Evolutionary conservation across 2,329 filamentous ascomycete genomes (phyloP).

Genomic region (Colletotrichum destructivum): DNA sequence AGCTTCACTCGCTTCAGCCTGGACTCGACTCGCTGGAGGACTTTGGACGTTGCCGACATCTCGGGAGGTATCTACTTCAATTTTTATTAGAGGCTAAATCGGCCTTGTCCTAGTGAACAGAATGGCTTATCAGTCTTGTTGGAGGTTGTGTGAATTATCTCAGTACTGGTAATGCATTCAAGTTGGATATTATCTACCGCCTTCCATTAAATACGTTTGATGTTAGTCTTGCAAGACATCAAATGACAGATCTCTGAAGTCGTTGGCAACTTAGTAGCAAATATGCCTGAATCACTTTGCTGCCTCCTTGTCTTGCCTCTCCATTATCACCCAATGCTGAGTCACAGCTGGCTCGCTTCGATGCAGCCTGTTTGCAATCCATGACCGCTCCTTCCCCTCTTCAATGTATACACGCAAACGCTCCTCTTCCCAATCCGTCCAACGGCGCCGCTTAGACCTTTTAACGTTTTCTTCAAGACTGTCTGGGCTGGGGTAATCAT

Average conservation of each 20-base stretch:
- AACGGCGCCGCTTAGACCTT: conserved; percentile 7
- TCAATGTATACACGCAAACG: conserved; percentile 5
- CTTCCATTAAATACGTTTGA: not conserved
- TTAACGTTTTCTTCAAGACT: not conserved
- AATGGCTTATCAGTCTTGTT: not conserved
- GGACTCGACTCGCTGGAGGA: too few relatives aligned
- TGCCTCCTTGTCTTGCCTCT: not conserved
- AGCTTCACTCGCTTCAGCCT: too few relatives aligned
- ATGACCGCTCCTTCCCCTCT: conserved; percentile 17
- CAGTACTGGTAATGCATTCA: not conserved
- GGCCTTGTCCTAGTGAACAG: not conserved
- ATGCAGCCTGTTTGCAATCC: conserved; percentile 14
- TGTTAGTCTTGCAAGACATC: not conserved
- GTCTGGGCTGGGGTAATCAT: not conserved
- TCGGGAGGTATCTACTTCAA: not conserved
- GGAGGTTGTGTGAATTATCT: too few relatives aligned
- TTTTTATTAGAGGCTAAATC: not conserved
- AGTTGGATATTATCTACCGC: not conserved
- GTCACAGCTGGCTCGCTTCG: conserved; percentile 11
- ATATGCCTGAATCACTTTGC: conserved; percentile 7
- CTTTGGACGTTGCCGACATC: too few relatives aligned
- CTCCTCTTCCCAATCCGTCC: conserved; percentile 8
- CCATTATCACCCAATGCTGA: conserved; percentile 13
- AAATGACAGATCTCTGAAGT: not conserved
- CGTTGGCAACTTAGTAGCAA: not conserved